Percentiles rank a stretch among this genome's conserved stretches.
These are phyloP conservation scores for Ceratocystis diversiconidia DNA, from an alignment of 2,329 filamentous ascomycete genomes.

Conservation along the genomic window DNA sequence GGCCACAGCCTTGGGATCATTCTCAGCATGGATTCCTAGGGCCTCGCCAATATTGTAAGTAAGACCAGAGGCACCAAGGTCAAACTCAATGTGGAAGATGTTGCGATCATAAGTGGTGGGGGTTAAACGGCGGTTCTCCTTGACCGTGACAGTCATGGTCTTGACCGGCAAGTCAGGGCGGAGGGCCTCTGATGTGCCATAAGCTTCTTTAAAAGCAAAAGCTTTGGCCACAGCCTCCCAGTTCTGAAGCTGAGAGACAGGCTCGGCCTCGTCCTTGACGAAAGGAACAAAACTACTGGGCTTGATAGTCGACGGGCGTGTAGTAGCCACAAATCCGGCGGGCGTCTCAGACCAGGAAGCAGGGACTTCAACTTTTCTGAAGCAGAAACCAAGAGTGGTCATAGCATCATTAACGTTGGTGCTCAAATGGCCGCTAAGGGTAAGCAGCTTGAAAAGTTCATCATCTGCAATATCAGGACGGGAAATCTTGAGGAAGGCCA, in stretches of 20 bases:
- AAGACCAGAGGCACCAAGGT: constrained; percentile 77
- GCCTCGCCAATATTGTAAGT: constrained; percentile 97
- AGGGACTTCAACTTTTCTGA: constrained; percentile 62
- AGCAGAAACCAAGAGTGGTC: constrained; percentile 34
- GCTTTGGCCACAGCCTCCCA: constrained; percentile 81
- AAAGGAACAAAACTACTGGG: constrained; percentile 72
- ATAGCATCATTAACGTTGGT: constrained; percentile 15
- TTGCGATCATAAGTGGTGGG: constrained; percentile 84
- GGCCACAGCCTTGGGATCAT: constrained; percentile 62
- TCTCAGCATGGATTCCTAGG: constrained; percentile 89
- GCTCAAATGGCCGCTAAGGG: constrained; percentile 20
- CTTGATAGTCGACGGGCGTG: constrained; percentile 46
- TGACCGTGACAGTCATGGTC: constrained; percentile 77
- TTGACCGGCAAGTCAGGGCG: constrained; percentile 77
- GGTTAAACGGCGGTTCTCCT: constrained; percentile 89
- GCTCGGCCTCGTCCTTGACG: constrained; percentile 60
- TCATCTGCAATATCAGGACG: constrained; percentile 49
- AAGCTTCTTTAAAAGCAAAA: constrained; percentile 88
- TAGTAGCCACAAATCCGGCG: constrained; percentile 16
- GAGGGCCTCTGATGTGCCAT: constrained; percentile 55
- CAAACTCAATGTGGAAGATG: constrained; percentile 99
- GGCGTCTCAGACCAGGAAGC: constrained; percentile 65
- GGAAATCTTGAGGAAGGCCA: constrained; percentile 70
- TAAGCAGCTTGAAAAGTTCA: constrained; percentile 51
- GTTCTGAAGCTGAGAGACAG: constrained; percentile 48